Base-by-base conservation (phyloP, 441 rosid genomes). In the Bruguiera hainesii region DNA sequence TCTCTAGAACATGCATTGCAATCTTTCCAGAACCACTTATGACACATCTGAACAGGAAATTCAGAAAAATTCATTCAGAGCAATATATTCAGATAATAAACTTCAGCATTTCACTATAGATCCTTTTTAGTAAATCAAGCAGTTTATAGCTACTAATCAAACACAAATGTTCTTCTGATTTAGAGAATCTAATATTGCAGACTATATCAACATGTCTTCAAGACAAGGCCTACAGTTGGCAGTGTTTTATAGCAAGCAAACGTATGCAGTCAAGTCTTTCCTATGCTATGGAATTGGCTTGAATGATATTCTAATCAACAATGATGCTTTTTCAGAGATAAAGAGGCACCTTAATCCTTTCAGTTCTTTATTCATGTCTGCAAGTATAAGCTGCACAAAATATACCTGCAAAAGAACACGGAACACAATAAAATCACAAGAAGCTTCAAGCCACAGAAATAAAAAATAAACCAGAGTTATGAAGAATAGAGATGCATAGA, bases 21-120 rank as follows among this genome's bases (percentile, higher is more conserved):
- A 95, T 92, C 93, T 95, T 95, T 73, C 99, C 99, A 64, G 87
- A 90, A 78, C 99, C 99, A 68, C 98, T 95, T 69, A 95, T 96
- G 71, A 68, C 96, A 78, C 99, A 95, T 76, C 97, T 95, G 83
- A 42, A 74, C 52, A 60, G 53, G 69, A 78, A 74, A 71, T 77
- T 63, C 65, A 61, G 9, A 37, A 25, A 63, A 60, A 63, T 70
- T 39, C 15, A 60, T 30, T 53, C 28, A 31, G 67, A 49, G 9
- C 25, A 52, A 20, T n/a, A 20, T 29, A 55, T 53, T 26, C 23
- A 8, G 7, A 10, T 29, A 65, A 29, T 29, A 9, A 31, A 19
- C 39, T 52, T 61, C 16, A 61, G 2, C 52, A 10, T 7, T 2
- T 30, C 10, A 25, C 13, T 9, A n/a, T 37, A 51, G 29, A 9